These are phyloP conservation scores for Spathaspora arborariae DNA, from an alignment of 805 yeast species.

Conservation along the genomic window DNA sequence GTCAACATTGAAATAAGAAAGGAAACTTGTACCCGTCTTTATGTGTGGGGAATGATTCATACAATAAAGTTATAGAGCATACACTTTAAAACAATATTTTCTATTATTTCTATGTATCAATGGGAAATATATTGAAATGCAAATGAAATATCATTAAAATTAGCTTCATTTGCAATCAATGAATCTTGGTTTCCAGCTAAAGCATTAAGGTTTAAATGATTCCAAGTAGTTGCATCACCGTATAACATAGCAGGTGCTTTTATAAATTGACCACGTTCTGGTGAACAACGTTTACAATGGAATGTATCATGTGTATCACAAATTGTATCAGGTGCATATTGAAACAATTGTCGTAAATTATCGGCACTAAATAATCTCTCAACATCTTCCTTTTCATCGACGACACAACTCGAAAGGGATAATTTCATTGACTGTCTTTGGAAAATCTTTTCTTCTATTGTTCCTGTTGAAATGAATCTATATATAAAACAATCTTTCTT, in stretches of 20 bases:
- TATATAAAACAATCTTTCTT: constrained; percentile 95
- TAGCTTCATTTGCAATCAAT: constrained; percentile 69
- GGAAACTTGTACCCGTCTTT: too few species aligned
- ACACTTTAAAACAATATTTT: not conserved
- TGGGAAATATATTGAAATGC: constrained; percentile 95
- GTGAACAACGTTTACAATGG: constrained; percentile 74
- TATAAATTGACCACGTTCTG: constrained; percentile 45
- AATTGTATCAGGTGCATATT: constrained; percentile 58
- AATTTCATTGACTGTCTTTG: constrained; percentile 95
- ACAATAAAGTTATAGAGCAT: too few species aligned
- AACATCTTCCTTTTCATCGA: constrained; percentile 93
- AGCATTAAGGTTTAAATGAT: constrained; percentile 69
- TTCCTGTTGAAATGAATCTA: constrained; percentile 89
- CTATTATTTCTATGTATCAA: constrained; percentile 14
- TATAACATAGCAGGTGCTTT: constrained; percentile 86
- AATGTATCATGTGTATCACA: constrained; percentile 94
- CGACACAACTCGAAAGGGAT: constrained; percentile 91
- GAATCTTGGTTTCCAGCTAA: constrained; percentile 70
- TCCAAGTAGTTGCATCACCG: constrained; percentile 98
- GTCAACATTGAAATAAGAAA: too few species aligned
- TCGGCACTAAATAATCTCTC: constrained; percentile 88
- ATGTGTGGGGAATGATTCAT: too few species aligned
- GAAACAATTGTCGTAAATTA: constrained; percentile 69
- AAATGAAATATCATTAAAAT: constrained; percentile 68
- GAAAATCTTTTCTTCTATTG: constrained; percentile 93